Evolutionary conservation across 371 early-diverging fungal genomes (phyloP).

Genomic region (Basidiobolus meristosporus): DNA sequence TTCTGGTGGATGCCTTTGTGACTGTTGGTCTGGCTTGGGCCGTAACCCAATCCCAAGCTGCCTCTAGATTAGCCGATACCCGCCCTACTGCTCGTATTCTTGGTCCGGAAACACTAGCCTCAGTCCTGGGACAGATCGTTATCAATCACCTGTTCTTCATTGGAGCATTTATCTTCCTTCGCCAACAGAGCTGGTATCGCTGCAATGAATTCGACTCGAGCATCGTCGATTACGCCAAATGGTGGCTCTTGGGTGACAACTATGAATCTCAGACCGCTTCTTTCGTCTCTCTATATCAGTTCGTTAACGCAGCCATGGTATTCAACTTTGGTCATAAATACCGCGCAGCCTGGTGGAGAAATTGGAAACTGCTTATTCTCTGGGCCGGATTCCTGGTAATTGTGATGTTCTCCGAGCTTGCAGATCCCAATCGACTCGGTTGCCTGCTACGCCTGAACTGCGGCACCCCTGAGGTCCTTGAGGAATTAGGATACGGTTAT

Average conservation of each 20-base stretch:
- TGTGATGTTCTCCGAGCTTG: constrained; percentile 27
- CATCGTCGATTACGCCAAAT: constrained; percentile 37
- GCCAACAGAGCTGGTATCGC: constrained; percentile 41
- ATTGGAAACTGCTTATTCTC: constrained; percentile 27
- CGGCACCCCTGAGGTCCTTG: constrained; percentile 25
- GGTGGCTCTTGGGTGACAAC: constrained; percentile 67
- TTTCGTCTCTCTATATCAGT: constrained; percentile 32
- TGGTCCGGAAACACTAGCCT: constrained; percentile 44
- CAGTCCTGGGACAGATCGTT: constrained; percentile 34
- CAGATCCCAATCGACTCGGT: constrained; percentile 42
- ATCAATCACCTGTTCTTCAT: constrained; percentile 40
- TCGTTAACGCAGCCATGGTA: constrained; percentile 36
- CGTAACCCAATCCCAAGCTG: constrained; percentile 36
- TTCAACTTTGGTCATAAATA: constrained; percentile 45
- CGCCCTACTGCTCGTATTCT: constrained; percentile 57
- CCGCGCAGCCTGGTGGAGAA: constrained; percentile 29
- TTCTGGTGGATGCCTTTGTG: constrained; percentile 42
- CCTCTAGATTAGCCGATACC: constrained; percentile 20
- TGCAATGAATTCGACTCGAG: constrained; percentile 48
- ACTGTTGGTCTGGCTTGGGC: constrained; percentile 46
- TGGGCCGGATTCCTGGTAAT: constrained; percentile 26
- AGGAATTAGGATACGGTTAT: constrained; percentile 14
- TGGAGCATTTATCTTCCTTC: constrained; percentile 27
- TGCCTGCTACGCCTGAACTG: constrained; percentile 55
- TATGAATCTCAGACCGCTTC: constrained; percentile 36